Evolutionary conservation across 495 filamentous ascomycete genomes (phyloP), one percentile per base, ranked within the genome.

Genomic region (Penicillium egyptiacum): DNA sequence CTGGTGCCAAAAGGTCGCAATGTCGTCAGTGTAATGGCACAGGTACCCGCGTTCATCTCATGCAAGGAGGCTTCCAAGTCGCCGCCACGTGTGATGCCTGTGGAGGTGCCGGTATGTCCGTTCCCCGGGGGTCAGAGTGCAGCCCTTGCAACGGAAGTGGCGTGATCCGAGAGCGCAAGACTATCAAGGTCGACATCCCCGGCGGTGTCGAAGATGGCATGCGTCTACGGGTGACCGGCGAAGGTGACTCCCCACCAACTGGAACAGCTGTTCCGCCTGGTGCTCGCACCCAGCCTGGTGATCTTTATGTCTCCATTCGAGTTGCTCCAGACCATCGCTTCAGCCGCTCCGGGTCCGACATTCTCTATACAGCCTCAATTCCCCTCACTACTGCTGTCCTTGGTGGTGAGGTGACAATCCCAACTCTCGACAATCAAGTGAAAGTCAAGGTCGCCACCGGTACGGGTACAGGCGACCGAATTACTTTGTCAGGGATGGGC

Each of bases 171-270:
- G 90, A 93, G 60, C 78, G 84, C 23, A 89, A 90, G 75, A 89
- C 88, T 7, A 79, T 98, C 50, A 85, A 78, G 42, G 80, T 98
- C 19, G 92, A 98, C 61, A 96, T 98, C 48, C 94, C 94, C 16
- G 89, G 87, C 14, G 94, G 94, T 60, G 87, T 98, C 33, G 94
- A 96, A 62, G 93, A 98, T 75, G 92, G 94, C 39, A 96, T 97
- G 92, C 82, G 88, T 43, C 70, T 98, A 63, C 81, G 89, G 46
- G 79, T 98, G 17, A 76, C 78, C 42, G 88, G 86, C 6, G 91
- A 96, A 68, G 94, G 94, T 53, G 92, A 98, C 69, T 86, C 90
- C 14, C 88, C 94, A 11, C 79, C 86, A 25, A 89, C 86, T 20
- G 88, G 90, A 53, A 78, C 81, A 8, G 69, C 83, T 8, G 73